Evolutionary conservation across 352 stramenopile species (phyloP), one percentile per base, ranked within the genome.

Genomic region (Phytophthora podocarpi): DNA sequence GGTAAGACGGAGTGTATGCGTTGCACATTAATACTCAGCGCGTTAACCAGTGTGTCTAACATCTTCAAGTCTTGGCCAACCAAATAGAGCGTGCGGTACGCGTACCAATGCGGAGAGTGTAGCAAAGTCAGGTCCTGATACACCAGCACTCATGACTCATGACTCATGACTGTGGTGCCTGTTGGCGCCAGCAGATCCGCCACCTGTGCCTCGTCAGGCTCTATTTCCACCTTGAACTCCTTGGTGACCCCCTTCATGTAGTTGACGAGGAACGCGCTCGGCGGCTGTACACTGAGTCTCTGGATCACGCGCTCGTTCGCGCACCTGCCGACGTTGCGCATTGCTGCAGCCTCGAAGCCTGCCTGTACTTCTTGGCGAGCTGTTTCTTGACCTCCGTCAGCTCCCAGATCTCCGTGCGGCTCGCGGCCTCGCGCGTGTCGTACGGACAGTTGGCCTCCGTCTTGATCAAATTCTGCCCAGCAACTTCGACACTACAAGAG

Each of bases 161-260:
- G n/a, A n/a, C n/a, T n/a, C n/a, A n/a, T 64, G 30, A 98, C 86
- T 5, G 85, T 96, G 28, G 83, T 72, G 11, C 96, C 96, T 6
- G 85, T 90, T 1, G 93, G 89, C 28, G 85, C 85, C 5, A 96
- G 64, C 15, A 83, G 84, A 53, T 97, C 85, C 5, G 76, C 61
- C 58, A 97, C 87, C 48, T 77, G 70, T 0, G 69, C 54, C 61
- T 96, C 83, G 13, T 91, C 77, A 4, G 91, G 91, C 26, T 96
- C 91, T 91, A 95, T 98, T 40, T 96, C 71, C n/a, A 99, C 90
- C 11, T 97, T 89, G 67, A 96, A 97, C 63, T 98, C 87, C 55
- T 98, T 97, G 6, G 93, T 91, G 68, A 98, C 98, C 62, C 96
- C 91, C 41, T 98, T 97, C 78, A 99, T 90, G 80, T 98, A 98